These are phyloP conservation scores for Metarhizium robertsii DNA, from an alignment of 2,329 filamentous ascomycete species.

Conservation along the genomic window DNA sequence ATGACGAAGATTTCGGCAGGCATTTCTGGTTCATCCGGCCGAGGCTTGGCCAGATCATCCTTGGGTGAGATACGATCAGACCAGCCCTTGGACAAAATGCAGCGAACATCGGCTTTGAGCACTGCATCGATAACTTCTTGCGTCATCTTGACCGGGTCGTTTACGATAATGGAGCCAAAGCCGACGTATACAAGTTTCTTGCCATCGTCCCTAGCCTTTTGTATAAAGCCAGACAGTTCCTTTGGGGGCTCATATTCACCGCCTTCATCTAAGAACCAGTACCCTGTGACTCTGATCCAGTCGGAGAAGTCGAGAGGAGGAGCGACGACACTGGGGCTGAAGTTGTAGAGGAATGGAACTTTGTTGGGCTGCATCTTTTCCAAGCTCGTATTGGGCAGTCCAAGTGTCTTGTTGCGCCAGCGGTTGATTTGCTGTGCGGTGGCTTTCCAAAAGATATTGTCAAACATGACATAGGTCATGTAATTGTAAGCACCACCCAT, in stretches of 20 bases:
- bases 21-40: conserved; percentile 53
- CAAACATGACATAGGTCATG: conserved; percentile 91
- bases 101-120: conserved; percentile 81
- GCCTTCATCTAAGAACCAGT: conserved; percentile 91
- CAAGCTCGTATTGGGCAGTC: conserved; percentile 69
- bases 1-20: conserved; percentile 79
- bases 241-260: conserved; percentile 61
- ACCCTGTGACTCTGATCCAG: conserved; percentile 94
- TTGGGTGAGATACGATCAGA: conserved; percentile 64
- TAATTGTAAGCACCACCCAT: conserved; percentile 95
- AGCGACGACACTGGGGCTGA: conserved; percentile 86
- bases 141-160: conserved; percentile 80
- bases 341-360: conserved; percentile 98
- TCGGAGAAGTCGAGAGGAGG: conserved; percentile 93
- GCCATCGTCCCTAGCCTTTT: conserved; percentile 65
- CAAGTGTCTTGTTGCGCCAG: conserved; percentile 77
- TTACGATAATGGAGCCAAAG: conserved; percentile 92
- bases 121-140: conserved; percentile 91
- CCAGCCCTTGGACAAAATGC: conserved; percentile 95
- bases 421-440: conserved; percentile 85
- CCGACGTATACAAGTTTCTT: conserved; percentile 97
- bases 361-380: conserved; percentile 94
- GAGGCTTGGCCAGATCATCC: conserved; percentile 34
- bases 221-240: conserved; percentile 73
- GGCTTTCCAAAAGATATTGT: conserved; percentile 93